Conservation (phyloP, 306 rosid species). For the Sphenostylis stenocarpa region DNA sequence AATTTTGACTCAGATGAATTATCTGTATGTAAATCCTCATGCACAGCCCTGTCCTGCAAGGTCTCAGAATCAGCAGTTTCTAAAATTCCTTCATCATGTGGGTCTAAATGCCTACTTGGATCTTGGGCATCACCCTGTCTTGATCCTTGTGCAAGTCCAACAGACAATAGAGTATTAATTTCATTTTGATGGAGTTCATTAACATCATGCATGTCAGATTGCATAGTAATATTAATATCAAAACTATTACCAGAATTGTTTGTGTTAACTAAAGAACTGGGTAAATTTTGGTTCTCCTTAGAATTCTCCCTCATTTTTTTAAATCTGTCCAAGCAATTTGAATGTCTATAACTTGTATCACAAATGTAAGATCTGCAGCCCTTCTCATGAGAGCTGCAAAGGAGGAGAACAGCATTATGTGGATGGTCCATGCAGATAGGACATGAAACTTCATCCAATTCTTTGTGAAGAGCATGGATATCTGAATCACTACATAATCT, state of each 20-base stretch:
- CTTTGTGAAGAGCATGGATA: conserved; percentile 86
- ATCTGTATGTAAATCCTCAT: conserved; percentile 58
- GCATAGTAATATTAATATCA: conserved; percentile 57
- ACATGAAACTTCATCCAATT: conserved; percentile 97
- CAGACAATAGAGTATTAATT: conserved; percentile 62
- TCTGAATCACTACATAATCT: conserved; percentile 93
- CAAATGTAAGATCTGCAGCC: conserved; percentile 97
- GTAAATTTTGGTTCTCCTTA: conserved; percentile 61
- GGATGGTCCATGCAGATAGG: conserved; percentile 99
- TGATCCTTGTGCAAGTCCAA: conserved; percentile 64
- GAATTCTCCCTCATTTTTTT: conserved; percentile 71
- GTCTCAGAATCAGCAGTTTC: conserved; percentile 79
- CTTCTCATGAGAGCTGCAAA: conserved; percentile 94
- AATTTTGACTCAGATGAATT: conserved; percentile 61
- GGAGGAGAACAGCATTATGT: conserved; percentile 98
- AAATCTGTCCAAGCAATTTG: conserved; percentile 94
- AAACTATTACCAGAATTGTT: conserved; percentile 61
- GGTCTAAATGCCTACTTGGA: conserved; percentile 61
- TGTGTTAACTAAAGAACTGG: conserved; percentile 67
- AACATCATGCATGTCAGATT: conserved; percentile 63
- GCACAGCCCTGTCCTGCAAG: conserved; percentile 63
- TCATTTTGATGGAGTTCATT: conserved; percentile 63
- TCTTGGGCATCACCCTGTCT: conserved; percentile 64
- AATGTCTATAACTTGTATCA: conserved; percentile 98
- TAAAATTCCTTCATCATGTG: conserved; percentile 58